Conservation (phyloP, 2,329 filamentous ascomycete species). For the Botrytis pseudocinerea region DNA sequence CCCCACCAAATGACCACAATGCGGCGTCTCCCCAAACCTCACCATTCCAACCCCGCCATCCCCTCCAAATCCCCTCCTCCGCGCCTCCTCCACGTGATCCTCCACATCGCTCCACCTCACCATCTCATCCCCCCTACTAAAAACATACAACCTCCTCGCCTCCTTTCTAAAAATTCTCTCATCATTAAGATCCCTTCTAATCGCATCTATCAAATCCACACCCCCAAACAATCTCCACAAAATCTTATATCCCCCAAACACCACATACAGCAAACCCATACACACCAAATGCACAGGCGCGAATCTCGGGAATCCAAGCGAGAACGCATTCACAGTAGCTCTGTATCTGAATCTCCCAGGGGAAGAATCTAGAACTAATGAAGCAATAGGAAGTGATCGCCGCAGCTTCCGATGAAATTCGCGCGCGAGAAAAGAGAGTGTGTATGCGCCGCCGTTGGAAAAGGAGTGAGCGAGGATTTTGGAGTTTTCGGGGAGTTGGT, state of each 20-base stretch:
- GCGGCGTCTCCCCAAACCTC: not conserved
- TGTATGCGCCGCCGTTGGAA: constrained; percentile 46
- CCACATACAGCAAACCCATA: not conserved
- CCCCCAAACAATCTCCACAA: not conserved
- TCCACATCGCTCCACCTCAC: not conserved
- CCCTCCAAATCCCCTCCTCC: not conserved
- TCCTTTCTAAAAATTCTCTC: not conserved
- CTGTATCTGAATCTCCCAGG: not conserved
- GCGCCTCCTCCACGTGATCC: not conserved
- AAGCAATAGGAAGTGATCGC: not conserved
- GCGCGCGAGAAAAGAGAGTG: not conserved
- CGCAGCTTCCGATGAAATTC: not conserved
- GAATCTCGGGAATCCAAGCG: not conserved
- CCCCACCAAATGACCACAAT: not conserved
- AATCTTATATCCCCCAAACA: not conserved
- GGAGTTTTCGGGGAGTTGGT: not conserved
- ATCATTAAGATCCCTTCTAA: not conserved
- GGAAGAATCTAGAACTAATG: not conserved
- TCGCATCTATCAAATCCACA: not conserved
- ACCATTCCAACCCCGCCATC: not conserved
- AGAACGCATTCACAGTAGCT: not conserved
- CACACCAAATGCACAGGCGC: not conserved
- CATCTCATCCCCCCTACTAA: not conserved
- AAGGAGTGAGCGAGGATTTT: constrained; percentile 49
- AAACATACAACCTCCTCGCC: not conserved